A percentile compares a stretch with the other conserved stretches of the same genome.
phyloP scores from a whole-genome alignment of 2,329 filamentous ascomycete genomes.

The Metarhizium anisopliae region DNA sequence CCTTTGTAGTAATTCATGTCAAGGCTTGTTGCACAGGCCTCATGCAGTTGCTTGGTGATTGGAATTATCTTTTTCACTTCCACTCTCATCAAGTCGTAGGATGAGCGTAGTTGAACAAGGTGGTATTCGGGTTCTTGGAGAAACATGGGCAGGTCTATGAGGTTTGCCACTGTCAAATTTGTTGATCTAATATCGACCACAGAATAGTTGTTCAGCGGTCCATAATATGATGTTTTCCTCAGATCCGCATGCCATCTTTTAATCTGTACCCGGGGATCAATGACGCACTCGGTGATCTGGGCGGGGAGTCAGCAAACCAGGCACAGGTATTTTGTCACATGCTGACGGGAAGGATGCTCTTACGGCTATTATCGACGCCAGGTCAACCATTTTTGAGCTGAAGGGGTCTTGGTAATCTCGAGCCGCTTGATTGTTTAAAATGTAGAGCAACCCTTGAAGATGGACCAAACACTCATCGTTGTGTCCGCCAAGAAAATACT shows the following conservation, averaged over 20 bases:
- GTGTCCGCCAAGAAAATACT: conserved; percentile 2
- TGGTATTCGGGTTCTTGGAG: conserved; percentile 6
- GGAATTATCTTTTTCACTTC: conserved; percentile 2
- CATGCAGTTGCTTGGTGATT: conserved; percentile 1
- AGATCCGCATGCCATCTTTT: conserved; percentile 1
- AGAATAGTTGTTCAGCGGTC: conserved; percentile 6
- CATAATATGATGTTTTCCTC: conserved; percentile 5
- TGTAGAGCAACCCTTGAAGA: conserved; percentile 2
- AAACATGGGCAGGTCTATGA: conserved; percentile 3
- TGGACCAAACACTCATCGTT: conserved; percentile 5
- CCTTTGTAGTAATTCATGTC: conserved; percentile 4
- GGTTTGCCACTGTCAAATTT: conserved; percentile 4
- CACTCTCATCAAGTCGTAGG: conserved; percentile 5
- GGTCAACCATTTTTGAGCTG: conserved; percentile 4
- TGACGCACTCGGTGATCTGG: conserved; percentile 6
- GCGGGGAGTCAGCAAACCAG: not conserved
- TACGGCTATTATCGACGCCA: conserved; percentile 3
- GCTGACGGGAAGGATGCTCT: not conserved
- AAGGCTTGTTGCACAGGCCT: not conserved
- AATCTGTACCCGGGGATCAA: conserved; percentile 2
- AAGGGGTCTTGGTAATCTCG: not conserved
- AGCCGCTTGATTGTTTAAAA: conserved; percentile 2
- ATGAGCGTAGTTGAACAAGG: not conserved
- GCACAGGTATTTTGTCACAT: not conserved
- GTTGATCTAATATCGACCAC: conserved; percentile 6